These are phyloP conservation scores for Solanum ossicruentum DNA, from an alignment of 257 asterid species.

Conservation along the genomic window DNA sequence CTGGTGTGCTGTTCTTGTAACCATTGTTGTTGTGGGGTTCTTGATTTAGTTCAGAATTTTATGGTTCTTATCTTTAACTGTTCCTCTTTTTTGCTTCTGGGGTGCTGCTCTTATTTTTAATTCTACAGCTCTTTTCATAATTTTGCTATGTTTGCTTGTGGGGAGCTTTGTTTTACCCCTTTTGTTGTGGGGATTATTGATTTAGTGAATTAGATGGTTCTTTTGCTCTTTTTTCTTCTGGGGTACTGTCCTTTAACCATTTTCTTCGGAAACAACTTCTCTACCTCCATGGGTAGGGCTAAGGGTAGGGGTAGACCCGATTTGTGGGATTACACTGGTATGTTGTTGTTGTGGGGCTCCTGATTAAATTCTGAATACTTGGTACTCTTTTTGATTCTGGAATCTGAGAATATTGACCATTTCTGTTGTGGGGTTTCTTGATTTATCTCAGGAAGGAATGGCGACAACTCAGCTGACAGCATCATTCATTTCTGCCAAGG, in stretches of 20 bases:
- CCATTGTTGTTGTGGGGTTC: background rate
- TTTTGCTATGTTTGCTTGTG: background rate
- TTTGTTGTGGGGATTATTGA: background rate
- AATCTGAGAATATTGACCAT: background rate
- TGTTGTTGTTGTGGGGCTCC: background rate
- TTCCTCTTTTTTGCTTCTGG: background rate
- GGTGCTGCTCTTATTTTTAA: background rate
- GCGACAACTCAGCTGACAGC: conserved; percentile 73
- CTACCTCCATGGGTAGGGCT: background rate
- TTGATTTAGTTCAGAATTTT: background rate
- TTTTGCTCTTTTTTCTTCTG: background rate
- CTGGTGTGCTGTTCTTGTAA: background rate
- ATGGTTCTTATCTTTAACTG: background rate
- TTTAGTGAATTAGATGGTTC: background rate
- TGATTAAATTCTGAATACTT: background rate
- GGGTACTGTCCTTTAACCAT: background rate
- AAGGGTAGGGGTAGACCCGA: no score
- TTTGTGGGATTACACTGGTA: background rate
- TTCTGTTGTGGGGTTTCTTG: background rate
- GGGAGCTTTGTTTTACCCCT: background rate
- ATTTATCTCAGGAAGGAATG: conserved; percentile 30
- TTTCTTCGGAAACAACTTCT: background rate
- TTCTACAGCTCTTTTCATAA: background rate
- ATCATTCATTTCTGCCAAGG: conserved; percentile 58
- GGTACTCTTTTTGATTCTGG: background rate